Conservation (phyloP, 805 yeast species). For the Candida pseudofarinosa region DNA sequence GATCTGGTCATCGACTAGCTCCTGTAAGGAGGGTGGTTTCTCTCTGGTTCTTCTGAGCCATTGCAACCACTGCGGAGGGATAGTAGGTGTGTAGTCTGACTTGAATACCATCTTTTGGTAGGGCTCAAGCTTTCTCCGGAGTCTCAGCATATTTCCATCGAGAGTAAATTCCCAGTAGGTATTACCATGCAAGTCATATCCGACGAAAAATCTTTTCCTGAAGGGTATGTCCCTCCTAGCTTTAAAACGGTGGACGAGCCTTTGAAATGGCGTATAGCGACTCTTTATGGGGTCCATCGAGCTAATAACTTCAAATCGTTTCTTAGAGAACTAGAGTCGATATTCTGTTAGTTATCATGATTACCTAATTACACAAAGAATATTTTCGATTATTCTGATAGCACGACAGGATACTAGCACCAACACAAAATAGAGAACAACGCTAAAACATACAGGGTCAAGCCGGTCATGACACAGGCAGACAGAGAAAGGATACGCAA, state of each 20-base stretch:
- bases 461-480: not conserved
- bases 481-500: slow-evolving; percentile 7
- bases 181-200: slow-evolving; percentile 80
- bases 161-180: slow-evolving; percentile 79
- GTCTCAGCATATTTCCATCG: slow-evolving; percentile 47
- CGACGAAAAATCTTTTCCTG: slow-evolving; percentile 63
- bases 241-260: slow-evolving; percentile 52
- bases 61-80: slow-evolving; percentile 73
- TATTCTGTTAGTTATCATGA: not conserved
- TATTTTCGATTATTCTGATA: not conserved
- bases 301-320: not conserved
- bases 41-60: slow-evolving; percentile 70
- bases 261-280: slow-evolving; percentile 48
- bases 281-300: slow-evolving; percentile 47
- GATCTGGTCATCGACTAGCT: slow-evolving; percentile 53
- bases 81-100: slow-evolving; percentile 56
- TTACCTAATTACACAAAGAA: not conserved
- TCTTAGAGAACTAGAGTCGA: not conserved
- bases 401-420: not conserved
- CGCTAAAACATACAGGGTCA: not conserved
- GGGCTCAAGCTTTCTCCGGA: slow-evolving; percentile 65
- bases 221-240: slow-evolving; percentile 64
- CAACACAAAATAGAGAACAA: not conserved
- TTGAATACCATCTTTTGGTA: slow-evolving; percentile 41
- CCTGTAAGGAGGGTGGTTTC: slow-evolving; percentile 58